Conservation (phyloP, 2,329 filamentous ascomycete genomes). For the Pseudocercospora fijiensis region DNA sequence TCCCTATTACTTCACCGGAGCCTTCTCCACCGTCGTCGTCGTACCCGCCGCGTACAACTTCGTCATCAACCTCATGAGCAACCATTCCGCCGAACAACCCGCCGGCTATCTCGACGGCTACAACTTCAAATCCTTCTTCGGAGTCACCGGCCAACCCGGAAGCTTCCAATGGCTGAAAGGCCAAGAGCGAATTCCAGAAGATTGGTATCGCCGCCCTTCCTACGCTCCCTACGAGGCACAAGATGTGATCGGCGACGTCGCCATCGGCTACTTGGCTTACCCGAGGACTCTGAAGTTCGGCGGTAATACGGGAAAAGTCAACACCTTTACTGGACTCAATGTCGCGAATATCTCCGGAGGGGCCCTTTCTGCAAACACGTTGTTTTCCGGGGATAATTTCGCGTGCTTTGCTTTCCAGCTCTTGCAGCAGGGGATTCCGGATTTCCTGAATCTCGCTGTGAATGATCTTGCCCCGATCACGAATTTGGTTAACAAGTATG, state of each 20-base stretch:
- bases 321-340: conserved; percentile 41
- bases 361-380: conserved; percentile 41
- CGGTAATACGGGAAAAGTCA: conserved; percentile 37
- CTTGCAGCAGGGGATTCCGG: conserved; percentile 38
- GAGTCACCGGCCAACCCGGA: conserved; percentile 22
- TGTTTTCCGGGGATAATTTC: conserved; percentile 24
- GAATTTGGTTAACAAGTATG: conserved; percentile 24
- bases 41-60: conserved; percentile 34
- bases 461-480: conserved; percentile 22
- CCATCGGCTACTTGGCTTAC: conserved; percentile 20
- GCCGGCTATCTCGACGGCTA: conserved; percentile 27
- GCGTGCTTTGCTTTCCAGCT: conserved; percentile 29
- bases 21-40: conserved; percentile 32
- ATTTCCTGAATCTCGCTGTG: conserved; percentile 21
- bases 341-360: conserved; percentile 41
- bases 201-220: conserved; percentile 27
- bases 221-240: conserved; percentile 23
- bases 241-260: conserved; percentile 23
- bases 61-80: conserved; percentile 31
- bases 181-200: conserved; percentile 28
- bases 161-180: conserved; percentile 24
- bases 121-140: conserved; percentile 29
- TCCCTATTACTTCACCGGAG: conserved; percentile 38
- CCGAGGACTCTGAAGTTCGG: conserved; percentile 30
- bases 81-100: conserved; percentile 26